Evolutionary conservation across 106 monocot genomes (phyloP), one percentile per base, ranked within the genome.

Genomic region (Dioscorea zingiberensis): DNA sequence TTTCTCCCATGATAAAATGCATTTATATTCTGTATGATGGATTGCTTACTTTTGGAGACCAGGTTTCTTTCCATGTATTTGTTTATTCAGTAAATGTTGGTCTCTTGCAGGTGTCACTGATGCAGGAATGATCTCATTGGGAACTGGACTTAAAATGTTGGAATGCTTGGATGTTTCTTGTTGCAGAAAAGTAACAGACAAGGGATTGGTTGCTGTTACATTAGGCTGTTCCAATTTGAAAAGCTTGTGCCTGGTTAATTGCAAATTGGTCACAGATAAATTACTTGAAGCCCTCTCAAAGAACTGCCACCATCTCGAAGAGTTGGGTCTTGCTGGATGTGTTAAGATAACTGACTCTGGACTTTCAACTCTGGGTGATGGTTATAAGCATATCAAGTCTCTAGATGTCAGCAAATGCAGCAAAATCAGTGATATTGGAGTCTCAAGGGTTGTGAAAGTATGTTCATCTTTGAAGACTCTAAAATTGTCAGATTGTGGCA

Each of bases 381-480:
- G 92, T 21, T 88, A 88, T 56, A 74, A 27, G 28, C 61, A 51
- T 49, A 92, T 97, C 17, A 88, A 80, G 71, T 59, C 47, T 21
- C 73, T 97, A 16, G 91, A 97, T 65, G 55, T 97, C 53, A 88
- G 88, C 55, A 97, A 86, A 71, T 97, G 97, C 75, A 81, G 54
- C 59, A 88, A 86, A 67, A 69, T 97, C 12, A 73, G 83, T 1
- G 91, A 97, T 69, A 14, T 29, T 4, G 91, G 92, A 54, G 65
- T 97, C 47, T 74, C 68, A 3, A 81, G 54, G 51, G 65, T 92
- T 58, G 76, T 84, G 4, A 67, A 81, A 53, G 60, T 38, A 14
- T 88, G 84, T 71, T 69, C 75, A 21, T 97, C 83, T 16, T 60
- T 97, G 29, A 77, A 48, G 46, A 68, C 67, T 44, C 53, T 97